Base-by-base conservation (phyloP, 2,329 filamentous ascomycete species). In the Penicillium sclerotigenum region DNA sequence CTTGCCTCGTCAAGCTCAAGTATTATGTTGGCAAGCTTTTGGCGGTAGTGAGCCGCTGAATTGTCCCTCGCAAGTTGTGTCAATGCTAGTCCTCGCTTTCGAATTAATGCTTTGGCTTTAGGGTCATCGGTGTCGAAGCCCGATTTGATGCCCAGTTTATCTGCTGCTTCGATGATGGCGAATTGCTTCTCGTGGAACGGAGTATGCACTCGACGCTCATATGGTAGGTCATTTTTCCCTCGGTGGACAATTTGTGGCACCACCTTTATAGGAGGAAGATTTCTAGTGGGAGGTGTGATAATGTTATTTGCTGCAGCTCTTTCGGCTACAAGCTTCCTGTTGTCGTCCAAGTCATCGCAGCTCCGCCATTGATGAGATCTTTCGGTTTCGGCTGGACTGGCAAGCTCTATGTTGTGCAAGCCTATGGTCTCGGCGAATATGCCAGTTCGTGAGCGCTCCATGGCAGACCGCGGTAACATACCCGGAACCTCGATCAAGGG, bases 381-480 rank as follows among this genome's bases (percentile, higher is more conserved):
- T 10, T 63, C 63, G 18, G 65, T 54, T 26, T 80, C 74, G 16
- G 68, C 60, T 8, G 76, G 74, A 24, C 63, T 58, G 18, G 80
- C 84, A 10, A 91, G 73, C 66, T 89, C 83, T 38, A 79, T 77
- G 5, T 70, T 64, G 46, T 72, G 68, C 16, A 63, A 62, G 24
- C 67, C 65, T 24, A 75, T 60, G 82, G n/a, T 72, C 61, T 91
- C 86, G 1, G 82, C 77, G 50, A 87, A 79, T 5, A 89, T 69
- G 5, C 83, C 79, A 22, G 79, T 70, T 43, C 85, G 86, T 40
- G 74, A 80, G n/a, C 87, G 82, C 1, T 77, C 71, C 33, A 77
- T 71, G 3, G 88, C 68, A 2, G 77, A 75, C 50, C 82, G 82
- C 0, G 92, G 88, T 8, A 96, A 56, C 1, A 90, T 62, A 1